These are phyloP conservation scores for Solanum etuberosum DNA, from an alignment of 257 asterid species.

Conservation along the genomic window DNA sequence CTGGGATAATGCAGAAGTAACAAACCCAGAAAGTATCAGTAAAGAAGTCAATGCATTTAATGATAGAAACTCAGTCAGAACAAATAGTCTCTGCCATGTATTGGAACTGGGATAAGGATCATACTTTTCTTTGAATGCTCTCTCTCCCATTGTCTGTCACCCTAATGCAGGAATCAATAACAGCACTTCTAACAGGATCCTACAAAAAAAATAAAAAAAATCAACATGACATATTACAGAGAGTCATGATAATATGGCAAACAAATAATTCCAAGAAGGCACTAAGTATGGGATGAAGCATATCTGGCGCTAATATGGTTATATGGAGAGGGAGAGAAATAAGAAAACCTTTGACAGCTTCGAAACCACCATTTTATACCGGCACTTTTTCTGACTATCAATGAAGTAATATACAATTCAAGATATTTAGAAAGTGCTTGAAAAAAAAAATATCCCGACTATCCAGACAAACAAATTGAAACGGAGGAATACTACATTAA, in stretches of 20 bases:
- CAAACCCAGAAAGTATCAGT: constrained; percentile 5
- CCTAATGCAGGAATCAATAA: constrained; percentile 89
- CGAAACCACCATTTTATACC: neutral
- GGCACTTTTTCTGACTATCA: neutral
- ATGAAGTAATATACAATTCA: neutral
- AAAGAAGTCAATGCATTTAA: constrained; percentile 1
- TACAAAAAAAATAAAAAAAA: constrained; percentile 15
- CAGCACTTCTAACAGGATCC: constrained; percentile 95
- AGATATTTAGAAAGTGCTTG: neutral
- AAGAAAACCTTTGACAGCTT: neutral
- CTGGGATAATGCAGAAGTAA: constrained; percentile 31
- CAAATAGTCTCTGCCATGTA: neutral
- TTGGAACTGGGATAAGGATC: neutral
- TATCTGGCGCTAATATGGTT: neutral
- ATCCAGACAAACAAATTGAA: neutral
- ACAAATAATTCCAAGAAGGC: neutral
- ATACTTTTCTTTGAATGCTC: constrained; percentile 83
- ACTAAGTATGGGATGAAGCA: neutral
- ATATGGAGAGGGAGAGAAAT: neutral
- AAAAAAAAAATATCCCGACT: neutral
- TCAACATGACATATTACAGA: neutral
- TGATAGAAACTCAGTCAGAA: neutral
- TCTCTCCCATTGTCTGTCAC: constrained; percentile 97
- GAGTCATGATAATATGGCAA: neutral
- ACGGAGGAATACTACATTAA: neutral